Evolutionary conservation across 371 early-diverging fungal species (phyloP), one percentile per base, ranked within the genome.

Genomic region (Mucor mucedo): DNA sequence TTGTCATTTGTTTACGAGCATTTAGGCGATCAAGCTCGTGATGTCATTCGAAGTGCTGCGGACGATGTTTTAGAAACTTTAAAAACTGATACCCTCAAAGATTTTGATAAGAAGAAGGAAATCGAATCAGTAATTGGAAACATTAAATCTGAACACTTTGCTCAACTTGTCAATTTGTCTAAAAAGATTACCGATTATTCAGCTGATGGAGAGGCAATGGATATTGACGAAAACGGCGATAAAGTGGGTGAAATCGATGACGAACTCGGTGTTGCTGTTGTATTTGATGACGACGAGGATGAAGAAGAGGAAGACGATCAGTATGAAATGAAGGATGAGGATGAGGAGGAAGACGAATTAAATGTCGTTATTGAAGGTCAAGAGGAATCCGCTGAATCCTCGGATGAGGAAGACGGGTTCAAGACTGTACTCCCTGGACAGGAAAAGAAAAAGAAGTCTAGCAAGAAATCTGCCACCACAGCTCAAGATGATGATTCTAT

Each of bases 171-270:
- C 42, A 94, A 92, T 63, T 83, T 97, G 42, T 93, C 95, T 10
- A 95, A 95, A 69, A 92, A 94, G 70, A 93, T 98, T 53, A 95
- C 96, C 3, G 99, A 98, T 69, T 98, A 91, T 40, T 66, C 68
- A 21, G 71, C 70, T 30, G 81, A 78, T 54, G 73, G 73, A n/a
- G 83, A 79, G 14, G 65, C 69, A 8, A 82, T 79, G 81, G 80
- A 83, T 47, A 75, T 81, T 21, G 82, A 87, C 48, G 76, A 73
- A 28, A 70, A 70, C 56, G 82, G 76, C 7, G 77, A 70, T 33
- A 72, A 71, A 52, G 52, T 76, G 10, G 87, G 87, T 54, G 88
- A 82, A 27, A 87, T 90, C 66, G 90, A 90, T 48, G 90, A 87
- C 50, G 87, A 90, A 65, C 76, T 88, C n/a, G 90, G 90, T 61